Base-by-base conservation (phyloP, 345 rosid species). In the Hibiscus trionum region DNA sequence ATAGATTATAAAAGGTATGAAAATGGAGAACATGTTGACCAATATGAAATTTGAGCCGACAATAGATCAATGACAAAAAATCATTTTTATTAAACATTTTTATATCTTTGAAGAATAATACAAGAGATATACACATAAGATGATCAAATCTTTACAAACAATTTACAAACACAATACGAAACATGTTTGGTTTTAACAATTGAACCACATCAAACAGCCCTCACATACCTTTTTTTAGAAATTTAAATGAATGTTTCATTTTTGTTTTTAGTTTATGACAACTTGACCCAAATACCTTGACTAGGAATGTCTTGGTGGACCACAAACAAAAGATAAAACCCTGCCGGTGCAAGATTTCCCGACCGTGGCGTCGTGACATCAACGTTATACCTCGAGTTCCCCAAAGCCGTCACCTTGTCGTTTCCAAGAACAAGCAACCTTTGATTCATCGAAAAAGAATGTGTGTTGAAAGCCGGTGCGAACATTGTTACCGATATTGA, bases 391-490 rank as follows among this genome's bases (percentile, higher is more conserved):
- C 2, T 70, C 0, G 73, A 26, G 9, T 65, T 29, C 55, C 81
- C 86, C 39, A 71, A 17, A 5, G 56, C 47, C 4, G 74, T 79
- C 11, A 81, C 75, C 5, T 37, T 75, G 16, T 79, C 79, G 11
- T 72, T 83, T 31, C 77, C 89, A 24, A 93, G 86, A 55, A 82
- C 78, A 68, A 93, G 39, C 82, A 88, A 52, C 72, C 97, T 87
- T 29, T 91, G 98, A 44, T 84, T 93, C 97, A 89, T 89, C 0
- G 96, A 81, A 78, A 83, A 90, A 0, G 89, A 82, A 82, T 93
- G 98, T 0, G 96, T 90, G 5, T 82, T 84, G 76, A 90, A 90
- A 4, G 97, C 76, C 0, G 97, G 98, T 11, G 86, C 70, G 74
- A 84, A 88, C 87, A 89, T 77, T 4, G 89, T 89, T 42, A 91